phyloP scores from a whole-genome alignment of 306 rosid species.

The Casuarina cunninghamiana region DNA sequence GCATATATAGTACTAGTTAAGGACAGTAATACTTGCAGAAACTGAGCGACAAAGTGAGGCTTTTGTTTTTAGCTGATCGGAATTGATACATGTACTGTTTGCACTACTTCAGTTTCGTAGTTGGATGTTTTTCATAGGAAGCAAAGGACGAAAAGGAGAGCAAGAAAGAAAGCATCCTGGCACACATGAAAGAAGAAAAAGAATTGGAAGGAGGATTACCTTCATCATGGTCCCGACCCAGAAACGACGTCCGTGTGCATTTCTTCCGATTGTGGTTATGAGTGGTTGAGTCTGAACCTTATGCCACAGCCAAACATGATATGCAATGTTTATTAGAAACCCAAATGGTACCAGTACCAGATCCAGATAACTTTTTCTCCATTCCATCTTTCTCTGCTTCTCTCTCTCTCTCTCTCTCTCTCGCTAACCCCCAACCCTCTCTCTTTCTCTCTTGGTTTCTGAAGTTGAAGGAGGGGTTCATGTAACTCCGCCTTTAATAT shows the following conservation, averaged over 20 bases:
- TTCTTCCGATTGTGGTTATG: constrained; percentile 65
- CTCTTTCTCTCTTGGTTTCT: background rate
- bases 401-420: background rate
- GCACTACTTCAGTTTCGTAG: background rate
- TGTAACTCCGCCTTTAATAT: background rate
- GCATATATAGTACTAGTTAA: too few relatives aligned
- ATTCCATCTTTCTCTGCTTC: constrained; percentile 34
- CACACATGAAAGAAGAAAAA: background rate
- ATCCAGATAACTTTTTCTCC: constrained; percentile 58
- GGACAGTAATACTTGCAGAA: too few relatives aligned
- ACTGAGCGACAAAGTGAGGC: background rate
- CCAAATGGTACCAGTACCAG: constrained; percentile 60
- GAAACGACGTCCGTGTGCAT: constrained; percentile 50
- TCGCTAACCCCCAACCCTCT: background rate
- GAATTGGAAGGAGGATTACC: constrained; percentile 32
- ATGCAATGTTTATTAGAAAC: constrained; percentile 39
- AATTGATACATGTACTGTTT: background rate
- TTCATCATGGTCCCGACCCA: constrained; percentile 63
- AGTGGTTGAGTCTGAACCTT: constrained; percentile 51
- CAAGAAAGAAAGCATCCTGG: background rate
- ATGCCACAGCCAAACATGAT: constrained; percentile 72
- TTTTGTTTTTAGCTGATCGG: background rate
- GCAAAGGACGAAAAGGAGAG: background rate
- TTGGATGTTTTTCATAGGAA: background rate
- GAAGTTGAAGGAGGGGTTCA: background rate